Conservation (phyloP, 768 basidiomycete genomes). For the Pisolithus sp. region DNA sequence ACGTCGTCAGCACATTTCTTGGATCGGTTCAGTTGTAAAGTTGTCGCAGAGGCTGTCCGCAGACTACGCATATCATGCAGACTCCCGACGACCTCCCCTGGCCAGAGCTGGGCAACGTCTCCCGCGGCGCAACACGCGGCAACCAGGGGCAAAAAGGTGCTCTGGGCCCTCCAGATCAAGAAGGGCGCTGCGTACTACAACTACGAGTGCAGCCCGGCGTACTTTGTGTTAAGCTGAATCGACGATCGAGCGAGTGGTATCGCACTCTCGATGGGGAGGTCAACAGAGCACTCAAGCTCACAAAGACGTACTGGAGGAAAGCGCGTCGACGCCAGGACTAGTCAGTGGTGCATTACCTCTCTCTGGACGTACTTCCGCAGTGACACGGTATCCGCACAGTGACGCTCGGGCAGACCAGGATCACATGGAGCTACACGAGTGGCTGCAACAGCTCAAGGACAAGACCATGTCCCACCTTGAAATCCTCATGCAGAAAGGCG, state of each 20-base stretch:
- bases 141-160: constrained; percentile 86
- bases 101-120: constrained; percentile 83
- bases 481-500: constrained; percentile 81
- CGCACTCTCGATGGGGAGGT: constrained; percentile 72
- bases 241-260: constrained; percentile 79
- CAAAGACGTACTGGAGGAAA: constrained; percentile 84
- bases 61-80: constrained; percentile 27
- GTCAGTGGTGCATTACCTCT: constrained; percentile 13
- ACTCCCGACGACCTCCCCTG: constrained; percentile 71
- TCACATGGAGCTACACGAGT: constrained; percentile 85
- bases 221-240: constrained; percentile 66
- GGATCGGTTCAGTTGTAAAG: constrained; percentile 11
- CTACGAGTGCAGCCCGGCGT: constrained; percentile 80
- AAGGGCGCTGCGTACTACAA: constrained; percentile 73
- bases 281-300: constrained; percentile 73
- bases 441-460: constrained; percentile 83
- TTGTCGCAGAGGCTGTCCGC: constrained; percentile 8
- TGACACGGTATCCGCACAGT: constrained; percentile 11
- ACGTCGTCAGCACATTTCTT: constrained; percentile 10
- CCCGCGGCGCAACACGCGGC: constrained; percentile 74
- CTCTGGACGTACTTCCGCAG: constrained; percentile 1
- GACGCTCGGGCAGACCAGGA: constrained; percentile 81
- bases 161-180: constrained; percentile 61
- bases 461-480: constrained; percentile 86
- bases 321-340: constrained; percentile 75